Conservation (phyloP, 352 stramenopile genomes). For the Thalassiosira hispida region DNA sequence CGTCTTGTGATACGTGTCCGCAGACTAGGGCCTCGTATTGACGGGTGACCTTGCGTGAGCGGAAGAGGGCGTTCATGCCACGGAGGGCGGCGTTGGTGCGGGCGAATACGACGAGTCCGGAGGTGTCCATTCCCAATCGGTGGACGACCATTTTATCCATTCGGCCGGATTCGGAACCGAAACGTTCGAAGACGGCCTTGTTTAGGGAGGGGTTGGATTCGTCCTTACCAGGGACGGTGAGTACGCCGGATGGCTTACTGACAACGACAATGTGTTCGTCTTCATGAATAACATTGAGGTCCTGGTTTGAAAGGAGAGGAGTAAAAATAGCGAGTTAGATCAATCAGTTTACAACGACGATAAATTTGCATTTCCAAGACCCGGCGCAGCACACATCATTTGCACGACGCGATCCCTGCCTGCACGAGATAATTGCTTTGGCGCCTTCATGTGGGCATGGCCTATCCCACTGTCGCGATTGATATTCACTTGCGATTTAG, state of each 20-base stretch:
- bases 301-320: slow-evolving; percentile 44
- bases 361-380: too few species aligned
- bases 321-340: slow-evolving; percentile 8
- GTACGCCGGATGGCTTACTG: slow-evolving; percentile 75
- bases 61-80: slow-evolving; percentile 72
- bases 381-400: too few species aligned
- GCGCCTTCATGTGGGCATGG: neutral
- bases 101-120: slow-evolving; percentile 80
- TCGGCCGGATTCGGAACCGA: slow-evolving; percentile 58
- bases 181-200: slow-evolving; percentile 54
- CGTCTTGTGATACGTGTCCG: slow-evolving; percentile 66
- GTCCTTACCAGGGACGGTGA: slow-evolving; percentile 67
- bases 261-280: slow-evolving; percentile 82
- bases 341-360: too few species aligned
- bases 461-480: neutral
- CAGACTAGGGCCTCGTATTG: slow-evolving; percentile 80
- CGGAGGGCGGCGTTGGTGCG: slow-evolving; percentile 67
- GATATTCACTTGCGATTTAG: too few species aligned
- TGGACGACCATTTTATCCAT: slow-evolving; percentile 83
- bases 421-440: neutral
- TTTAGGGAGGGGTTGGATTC: slow-evolving; percentile 65
- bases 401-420: too few species aligned
- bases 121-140: slow-evolving; percentile 82
- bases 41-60: slow-evolving; percentile 68
- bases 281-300: slow-evolving; percentile 76